These are phyloP conservation scores for Triangularia setosa DNA, from an alignment of 2,329 filamentous ascomycete species.

Conservation along the genomic window DNA sequence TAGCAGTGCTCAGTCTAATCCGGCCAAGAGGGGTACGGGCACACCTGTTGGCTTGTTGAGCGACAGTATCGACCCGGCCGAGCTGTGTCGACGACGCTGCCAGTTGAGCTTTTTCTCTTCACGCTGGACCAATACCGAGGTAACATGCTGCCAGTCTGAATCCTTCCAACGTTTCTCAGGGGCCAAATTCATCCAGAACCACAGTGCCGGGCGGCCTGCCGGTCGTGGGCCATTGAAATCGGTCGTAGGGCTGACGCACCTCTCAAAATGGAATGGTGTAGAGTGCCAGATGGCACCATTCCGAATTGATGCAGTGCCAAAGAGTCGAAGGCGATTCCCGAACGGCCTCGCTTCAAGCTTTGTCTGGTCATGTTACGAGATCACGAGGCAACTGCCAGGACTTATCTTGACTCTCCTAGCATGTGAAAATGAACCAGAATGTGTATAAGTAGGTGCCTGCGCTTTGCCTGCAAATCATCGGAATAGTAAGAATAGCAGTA, in stretches of 20 bases:
- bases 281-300: background rate
- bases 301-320: background rate
- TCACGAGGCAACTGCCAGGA: background rate
- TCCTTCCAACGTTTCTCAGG: background rate
- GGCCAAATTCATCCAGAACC: background rate
- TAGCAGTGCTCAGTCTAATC: background rate
- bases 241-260: conserved; percentile 9
- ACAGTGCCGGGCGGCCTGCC: conserved; percentile 2
- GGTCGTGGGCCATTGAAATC: conserved; percentile 3
- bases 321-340: conserved; percentile 2
- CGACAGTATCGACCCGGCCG: background rate
- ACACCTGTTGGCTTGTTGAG: background rate
- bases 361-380: conserved; percentile 2
- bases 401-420: background rate
- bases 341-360: background rate
- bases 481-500: background rate
- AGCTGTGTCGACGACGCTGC: background rate
- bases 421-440: background rate
- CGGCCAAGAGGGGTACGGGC: background rate
- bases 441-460: background rate
- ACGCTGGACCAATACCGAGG: conserved; percentile 1
- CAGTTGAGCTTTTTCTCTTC: background rate
- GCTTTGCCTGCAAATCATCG: background rate
- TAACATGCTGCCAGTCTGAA: background rate
- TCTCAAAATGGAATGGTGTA: background rate